Evolutionary conservation across 1,139 yeast genomes (phyloP), one percentile per base, ranked within the genome.

Genomic region (Kodamaea derodonti): DNA sequence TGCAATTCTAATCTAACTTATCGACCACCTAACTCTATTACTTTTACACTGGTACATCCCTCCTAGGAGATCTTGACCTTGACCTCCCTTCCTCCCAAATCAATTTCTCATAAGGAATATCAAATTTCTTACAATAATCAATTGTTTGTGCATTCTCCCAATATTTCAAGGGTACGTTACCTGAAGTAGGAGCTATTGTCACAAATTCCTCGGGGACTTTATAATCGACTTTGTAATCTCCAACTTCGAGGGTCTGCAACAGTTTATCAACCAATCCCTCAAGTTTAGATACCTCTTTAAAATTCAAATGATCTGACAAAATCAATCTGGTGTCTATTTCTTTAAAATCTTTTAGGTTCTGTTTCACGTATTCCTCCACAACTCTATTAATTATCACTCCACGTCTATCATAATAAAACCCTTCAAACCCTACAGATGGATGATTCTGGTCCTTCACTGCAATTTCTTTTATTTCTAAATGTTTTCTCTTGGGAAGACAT

Each of bases 401-500:
- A 34, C 80, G 73, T 12, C 58, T 52, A 45, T 73, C 78, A 47
- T 63, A 63, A 43, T 56, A 57, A 29, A 77, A 50, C 3, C 47
- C 41, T 1, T 47, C 40, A 1, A 38, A 30, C 17, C 43, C 2
- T 43, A 41, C 9, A 46, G 63, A 41, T 41, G 65, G 22, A 45
- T 52, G 46, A 39, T 43, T 15, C 52, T 59, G 25, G 49, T 46
- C 24, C 11, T 25, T 25, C 1, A 42, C 35, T 12, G 45, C 38
- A n/a, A 79, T 51, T 0, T 62, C 51, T 10, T 69, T 14, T 3
- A 66, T 43, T 39, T 75, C 75, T 5, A 86, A 46, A 49, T 69
- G 84, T 22, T 63, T 51, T 12, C 94, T 63, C 12, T 66, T 59
- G 0, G 86, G 86, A 1, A 83, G 60, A 47, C 95, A 86, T 52